phyloP scores from a whole-genome alignment of 345 rosid genomes.

The Eucalyptus marginata region DNA sequence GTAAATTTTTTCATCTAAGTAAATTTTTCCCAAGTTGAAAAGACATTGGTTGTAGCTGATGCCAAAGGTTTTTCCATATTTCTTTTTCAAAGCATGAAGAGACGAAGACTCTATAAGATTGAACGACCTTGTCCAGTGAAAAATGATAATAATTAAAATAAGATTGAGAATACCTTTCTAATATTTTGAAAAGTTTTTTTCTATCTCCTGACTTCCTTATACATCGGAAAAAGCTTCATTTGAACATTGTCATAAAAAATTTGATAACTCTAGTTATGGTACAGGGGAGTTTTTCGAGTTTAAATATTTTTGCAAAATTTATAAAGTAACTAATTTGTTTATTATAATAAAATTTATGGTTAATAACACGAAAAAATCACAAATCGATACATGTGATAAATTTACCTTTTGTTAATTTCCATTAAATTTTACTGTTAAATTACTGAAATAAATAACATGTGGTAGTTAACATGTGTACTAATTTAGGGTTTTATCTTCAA shows the following conservation, averaged over 20 bases:
- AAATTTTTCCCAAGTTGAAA: no score
- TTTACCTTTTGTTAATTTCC: no score
- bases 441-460: no score
- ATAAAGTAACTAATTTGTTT: not conserved
- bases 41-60: not conserved
- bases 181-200: no score
- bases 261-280: not conserved
- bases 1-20: no score
- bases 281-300: not conserved
- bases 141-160: no score
- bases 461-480: rapidly evolving
- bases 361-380: no score
- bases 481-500: rapidly evolving
- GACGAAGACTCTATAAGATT: not conserved
- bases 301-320: not conserved
- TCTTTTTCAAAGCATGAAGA: not conserved
- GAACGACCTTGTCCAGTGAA: not conserved
- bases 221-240: not conserved
- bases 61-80: not conserved
- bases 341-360: no score
- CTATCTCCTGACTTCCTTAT: not conserved
- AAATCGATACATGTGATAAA: no score
- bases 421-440: no score
- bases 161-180: not conserved
- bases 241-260: no score